Evolutionary conservation across 768 basidiomycete species (phyloP), one percentile per base, ranked within the genome.

Genomic region (Holtermannia corniformis): DNA sequence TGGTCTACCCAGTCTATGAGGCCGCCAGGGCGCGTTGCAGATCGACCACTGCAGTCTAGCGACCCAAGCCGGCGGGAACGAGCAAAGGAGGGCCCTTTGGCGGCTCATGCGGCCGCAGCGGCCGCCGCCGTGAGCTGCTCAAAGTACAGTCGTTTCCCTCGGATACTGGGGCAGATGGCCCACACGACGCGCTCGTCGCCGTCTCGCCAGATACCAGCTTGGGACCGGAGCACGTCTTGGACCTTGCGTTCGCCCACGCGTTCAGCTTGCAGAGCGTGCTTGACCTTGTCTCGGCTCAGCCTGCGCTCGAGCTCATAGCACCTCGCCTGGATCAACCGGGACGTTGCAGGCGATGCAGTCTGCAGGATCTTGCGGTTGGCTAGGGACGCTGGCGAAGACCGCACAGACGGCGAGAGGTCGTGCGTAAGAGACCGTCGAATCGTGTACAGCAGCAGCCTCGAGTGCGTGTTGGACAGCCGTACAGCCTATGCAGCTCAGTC

Each of bases 91-190:
- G 43, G 12, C 23, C 7, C 7, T 44, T 16, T n/a, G 11, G n/a
- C 10, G 23, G 40, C 49, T n/a, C 22, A 7, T 21, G 26, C 25
- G 14, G 19, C 13, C 10, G 37, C 7, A 3, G 28, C 12, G 42
- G 40, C 20, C 19, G 22, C 20, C 16, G 20, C 20, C 26, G 44
- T 46, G 26, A 32, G 47, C 20, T n/a, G 12, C 25, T 52, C 50
- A 27, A 4, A 20, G 10, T 26, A 37, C 47, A 16, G 26, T 22
- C 13, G 22, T 41, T 27, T 54, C 52, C 46, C 52, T 49, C 40
- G 41, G 3, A 54, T 54, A 48, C 52, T 48, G 11, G 52, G 52
- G 49, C 52, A 54, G 14, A 54, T 19, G 3, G 52, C 52, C 47
- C 40, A 41, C 5, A n/a, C n/a, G n/a, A n/a, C n/a, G n/a, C 47